Evolutionary conservation across 225 moss, liverwort and hornwort species (phyloP).

Genomic region (Antitrichia curtipendula): DNA sequence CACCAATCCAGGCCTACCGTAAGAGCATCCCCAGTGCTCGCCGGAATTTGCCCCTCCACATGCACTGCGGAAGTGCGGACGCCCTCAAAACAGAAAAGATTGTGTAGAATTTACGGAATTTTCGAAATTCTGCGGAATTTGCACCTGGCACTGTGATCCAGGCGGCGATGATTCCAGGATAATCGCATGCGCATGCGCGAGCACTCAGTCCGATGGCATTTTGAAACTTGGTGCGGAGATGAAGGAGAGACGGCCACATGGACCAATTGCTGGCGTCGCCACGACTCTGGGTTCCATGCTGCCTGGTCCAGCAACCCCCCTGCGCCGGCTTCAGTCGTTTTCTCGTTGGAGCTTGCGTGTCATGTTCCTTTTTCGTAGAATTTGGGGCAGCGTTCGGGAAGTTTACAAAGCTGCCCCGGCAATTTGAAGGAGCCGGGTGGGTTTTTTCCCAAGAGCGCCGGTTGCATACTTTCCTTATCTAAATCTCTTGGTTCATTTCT

Average conservation of each 20-base stretch:
- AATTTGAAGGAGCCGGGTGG: neutral
- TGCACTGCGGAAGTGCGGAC: neutral
- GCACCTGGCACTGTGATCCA: neutral
- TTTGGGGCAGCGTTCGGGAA: no score
- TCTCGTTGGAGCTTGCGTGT: neutral
- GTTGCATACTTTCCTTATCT: neutral
- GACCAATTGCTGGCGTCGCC: neutral
- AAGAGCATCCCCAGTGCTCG: rapidly evolving
- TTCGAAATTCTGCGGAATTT: neutral
- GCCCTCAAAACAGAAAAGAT: no score
- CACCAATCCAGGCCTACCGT: no score
- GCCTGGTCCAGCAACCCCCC: neutral
- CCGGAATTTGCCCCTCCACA: neutral
- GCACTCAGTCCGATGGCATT: neutral
- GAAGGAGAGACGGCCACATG: neutral
- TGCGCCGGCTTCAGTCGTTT: neutral
- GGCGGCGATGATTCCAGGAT: neutral
- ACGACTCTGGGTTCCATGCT: neutral
- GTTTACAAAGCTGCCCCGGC: neutral
- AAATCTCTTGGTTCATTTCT: neutral
- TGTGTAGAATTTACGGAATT: neutral
- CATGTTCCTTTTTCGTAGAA: neutral
- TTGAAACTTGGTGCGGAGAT: neutral
- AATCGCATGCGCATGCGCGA: neutral
- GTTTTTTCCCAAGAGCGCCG: no score